These are phyloP conservation scores for Tuber calosporum DNA, from an alignment of 495 filamentous ascomycete genomes.

Conservation along the genomic window DNA sequence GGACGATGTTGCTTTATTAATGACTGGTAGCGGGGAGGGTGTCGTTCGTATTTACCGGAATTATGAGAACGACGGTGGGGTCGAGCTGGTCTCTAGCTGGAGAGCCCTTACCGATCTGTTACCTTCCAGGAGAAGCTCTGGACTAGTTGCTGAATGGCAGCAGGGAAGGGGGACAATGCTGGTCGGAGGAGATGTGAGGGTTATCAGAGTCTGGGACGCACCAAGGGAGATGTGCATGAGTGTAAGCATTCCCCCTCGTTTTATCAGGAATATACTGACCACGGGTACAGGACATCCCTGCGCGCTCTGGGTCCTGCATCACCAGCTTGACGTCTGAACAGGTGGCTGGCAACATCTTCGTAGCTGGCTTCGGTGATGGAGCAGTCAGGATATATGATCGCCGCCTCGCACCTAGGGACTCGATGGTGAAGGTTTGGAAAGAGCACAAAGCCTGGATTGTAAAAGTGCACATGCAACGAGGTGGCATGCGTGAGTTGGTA, in stretches of 20 bases:
- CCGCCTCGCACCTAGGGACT: conserved; percentile 66
- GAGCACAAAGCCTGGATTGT: conserved; percentile 91
- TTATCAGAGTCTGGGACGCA: conserved; percentile 93
- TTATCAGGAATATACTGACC: conserved; percentile 6
- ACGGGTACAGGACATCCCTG: conserved; percentile 69
- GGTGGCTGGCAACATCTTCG: conserved; percentile 90
- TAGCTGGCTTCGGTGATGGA: conserved; percentile 95
- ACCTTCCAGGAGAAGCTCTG: conserved; percentile 84
- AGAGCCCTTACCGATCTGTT: conserved; percentile 86
- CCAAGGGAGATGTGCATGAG: conserved; percentile 84
- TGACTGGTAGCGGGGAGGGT: conserved; percentile 92
- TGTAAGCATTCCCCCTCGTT: conserved; percentile 44
- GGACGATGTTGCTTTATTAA: conserved; percentile 86
- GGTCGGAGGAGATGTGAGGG: conserved; percentile 90
- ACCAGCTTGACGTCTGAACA: conserved; percentile 94
- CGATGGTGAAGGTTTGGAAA: conserved; percentile 93
- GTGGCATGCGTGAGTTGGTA: conserved; percentile 81
- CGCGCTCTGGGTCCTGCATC: conserved; percentile 90
- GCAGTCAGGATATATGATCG: conserved; percentile 92
- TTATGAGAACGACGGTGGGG: conserved; percentile 63
- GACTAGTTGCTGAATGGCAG: conserved; percentile 96
- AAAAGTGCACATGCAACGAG: conserved; percentile 93
- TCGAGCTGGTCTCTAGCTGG: conserved; percentile 87
- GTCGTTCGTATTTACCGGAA: conserved; percentile 89
- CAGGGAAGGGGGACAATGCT: conserved; percentile 91